phyloP scores from a whole-genome alignment of 2,329 filamentous ascomycete species.

The Ceratocystis ficicola region DNA sequence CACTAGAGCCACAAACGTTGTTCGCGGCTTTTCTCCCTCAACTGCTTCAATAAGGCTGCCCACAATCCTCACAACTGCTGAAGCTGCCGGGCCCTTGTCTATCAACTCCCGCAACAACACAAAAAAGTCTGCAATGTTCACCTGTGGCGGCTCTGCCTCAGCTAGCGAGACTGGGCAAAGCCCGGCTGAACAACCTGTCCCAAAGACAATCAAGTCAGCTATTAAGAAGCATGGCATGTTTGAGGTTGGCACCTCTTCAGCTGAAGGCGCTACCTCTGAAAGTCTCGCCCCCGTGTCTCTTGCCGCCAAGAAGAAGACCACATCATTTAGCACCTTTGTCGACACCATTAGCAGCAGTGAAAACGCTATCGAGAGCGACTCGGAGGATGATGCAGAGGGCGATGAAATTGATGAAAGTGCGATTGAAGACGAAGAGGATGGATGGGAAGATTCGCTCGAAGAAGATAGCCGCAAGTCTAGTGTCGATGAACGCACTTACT shows the following conservation, averaged over 20 bases:
- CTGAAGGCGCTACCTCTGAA: conserved; percentile 59
- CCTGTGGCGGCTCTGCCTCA: conserved; percentile 68
- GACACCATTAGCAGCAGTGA: conserved; percentile 53
- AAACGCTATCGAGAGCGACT: conserved; percentile 39
- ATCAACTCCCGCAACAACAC: conserved; percentile 53
- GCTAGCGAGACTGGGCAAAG: conserved; percentile 47
- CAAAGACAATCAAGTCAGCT: conserved; percentile 28
- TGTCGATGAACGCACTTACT: conserved; percentile 65
- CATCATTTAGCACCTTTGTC: conserved; percentile 70
- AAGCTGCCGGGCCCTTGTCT: conserved; percentile 29
- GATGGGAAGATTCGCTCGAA: conserved; percentile 57
- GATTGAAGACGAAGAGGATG: conserved; percentile 58
- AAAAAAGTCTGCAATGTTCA: conserved; percentile 54
- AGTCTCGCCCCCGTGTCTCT: conserved; percentile 29
- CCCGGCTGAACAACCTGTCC: conserved; percentile 29
- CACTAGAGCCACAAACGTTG: conserved; percentile 26
- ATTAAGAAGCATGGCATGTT: conserved; percentile 34
- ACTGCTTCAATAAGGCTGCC: conserved; percentile 17
- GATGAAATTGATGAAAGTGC: conserved; percentile 71
- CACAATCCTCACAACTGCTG: background rate
- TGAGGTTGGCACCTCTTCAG: conserved; percentile 49
- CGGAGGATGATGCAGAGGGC: conserved; percentile 47
- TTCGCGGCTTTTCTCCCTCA: conserved; percentile 76
- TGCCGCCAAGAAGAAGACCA: conserved; percentile 54
- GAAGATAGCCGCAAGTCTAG: conserved; percentile 78